Conservation (phyloP, 805 yeast genomes). For the Candida palmyrensis region DNA sequence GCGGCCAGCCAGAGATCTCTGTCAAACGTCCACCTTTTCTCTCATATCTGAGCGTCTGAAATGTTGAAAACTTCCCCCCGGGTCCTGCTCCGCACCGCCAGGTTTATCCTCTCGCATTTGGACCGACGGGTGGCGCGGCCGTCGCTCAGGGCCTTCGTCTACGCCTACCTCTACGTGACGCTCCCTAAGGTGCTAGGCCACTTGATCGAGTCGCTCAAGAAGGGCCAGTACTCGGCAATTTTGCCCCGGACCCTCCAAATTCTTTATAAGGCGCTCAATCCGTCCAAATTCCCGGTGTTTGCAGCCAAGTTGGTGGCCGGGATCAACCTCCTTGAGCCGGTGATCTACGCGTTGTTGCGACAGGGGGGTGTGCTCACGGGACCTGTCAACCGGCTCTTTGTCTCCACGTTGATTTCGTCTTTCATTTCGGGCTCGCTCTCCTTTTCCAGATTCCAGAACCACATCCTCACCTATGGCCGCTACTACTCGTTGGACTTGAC, state of each 20-base stretch:
- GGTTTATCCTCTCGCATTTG: conserved; percentile 1
- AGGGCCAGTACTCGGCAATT: conserved; percentile 10
- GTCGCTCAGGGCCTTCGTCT: conserved; percentile 26
- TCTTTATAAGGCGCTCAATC: conserved; percentile 21
- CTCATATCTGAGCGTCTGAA: too few relatives aligned
- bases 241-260: conserved; percentile 14
- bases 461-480: conserved; percentile 13
- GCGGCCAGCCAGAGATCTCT: too few relatives aligned
- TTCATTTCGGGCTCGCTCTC: conserved; percentile 16
- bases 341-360: conserved; percentile 10
- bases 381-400: conserved; percentile 8
- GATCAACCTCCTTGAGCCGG: conserved; percentile 26
- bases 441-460: conserved; percentile 18
- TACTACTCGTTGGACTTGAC: conserved; percentile 20
- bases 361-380: neutral
- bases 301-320: conserved; percentile 27
- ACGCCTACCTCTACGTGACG: conserved; percentile 30
- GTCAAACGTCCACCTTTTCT: too few relatives aligned
- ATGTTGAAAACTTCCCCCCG: too few relatives aligned
- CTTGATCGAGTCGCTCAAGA: conserved; percentile 11
- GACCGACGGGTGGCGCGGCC: conserved; percentile 16
- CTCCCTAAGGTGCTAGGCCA: conserved; percentile 22
- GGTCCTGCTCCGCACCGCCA: too few relatives aligned
- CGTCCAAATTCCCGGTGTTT: conserved; percentile 29
- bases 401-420: conserved; percentile 21